phyloP scores from a whole-genome alignment of 192 early-diverging fungal genomes.

The Backusella macrospora region DNA sequence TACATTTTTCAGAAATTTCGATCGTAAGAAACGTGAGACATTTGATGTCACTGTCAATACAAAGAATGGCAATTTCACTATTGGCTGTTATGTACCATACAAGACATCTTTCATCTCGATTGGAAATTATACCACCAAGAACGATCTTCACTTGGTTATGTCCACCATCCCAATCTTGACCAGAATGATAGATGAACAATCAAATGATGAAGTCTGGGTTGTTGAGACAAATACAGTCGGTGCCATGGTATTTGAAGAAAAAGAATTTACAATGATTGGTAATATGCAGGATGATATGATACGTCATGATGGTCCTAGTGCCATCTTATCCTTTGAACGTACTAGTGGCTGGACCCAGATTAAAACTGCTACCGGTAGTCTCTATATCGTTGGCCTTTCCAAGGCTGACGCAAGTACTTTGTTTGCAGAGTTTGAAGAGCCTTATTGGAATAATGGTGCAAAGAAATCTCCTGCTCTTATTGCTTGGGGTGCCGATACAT shows the following conservation, averaged over 20 bases:
- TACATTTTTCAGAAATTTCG: constrained; percentile 74
- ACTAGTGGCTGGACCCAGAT: constrained; percentile 40
- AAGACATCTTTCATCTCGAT: constrained; percentile 67
- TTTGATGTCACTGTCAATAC: constrained; percentile 45
- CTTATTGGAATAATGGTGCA: constrained; percentile 36
- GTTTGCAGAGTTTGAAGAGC: constrained; percentile 50
- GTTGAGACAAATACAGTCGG: constrained; percentile 56
- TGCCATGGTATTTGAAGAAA: constrained; percentile 62
- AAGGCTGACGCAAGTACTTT: constrained; percentile 45
- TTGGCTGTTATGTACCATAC: constrained; percentile 49
- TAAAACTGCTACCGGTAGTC: constrained; percentile 17
- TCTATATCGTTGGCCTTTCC: constrained; percentile 38
- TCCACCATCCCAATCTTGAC: constrained; percentile 60
- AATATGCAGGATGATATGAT: constrained; percentile 33
- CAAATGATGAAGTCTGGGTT: constrained; percentile 65
- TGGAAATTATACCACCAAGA: constrained; percentile 57
- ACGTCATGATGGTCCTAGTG: constrained; percentile 15
- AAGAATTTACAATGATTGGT: constrained; percentile 42
- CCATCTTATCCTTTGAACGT: constrained; percentile 45
- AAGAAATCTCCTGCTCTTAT: constrained; percentile 41
- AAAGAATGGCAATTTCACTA: constrained; percentile 8
- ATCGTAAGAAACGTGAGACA: constrained; percentile 34
- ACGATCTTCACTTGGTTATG: constrained; percentile 56
- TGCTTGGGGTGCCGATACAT: constrained; percentile 56
- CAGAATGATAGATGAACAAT: constrained; percentile 8